Percentiles rank a stretch among this genome's conserved stretches.
Evolutionary conservation across 306 rosid genomes (phyloP).

Genomic region (Ormosia emarginata): DNA sequence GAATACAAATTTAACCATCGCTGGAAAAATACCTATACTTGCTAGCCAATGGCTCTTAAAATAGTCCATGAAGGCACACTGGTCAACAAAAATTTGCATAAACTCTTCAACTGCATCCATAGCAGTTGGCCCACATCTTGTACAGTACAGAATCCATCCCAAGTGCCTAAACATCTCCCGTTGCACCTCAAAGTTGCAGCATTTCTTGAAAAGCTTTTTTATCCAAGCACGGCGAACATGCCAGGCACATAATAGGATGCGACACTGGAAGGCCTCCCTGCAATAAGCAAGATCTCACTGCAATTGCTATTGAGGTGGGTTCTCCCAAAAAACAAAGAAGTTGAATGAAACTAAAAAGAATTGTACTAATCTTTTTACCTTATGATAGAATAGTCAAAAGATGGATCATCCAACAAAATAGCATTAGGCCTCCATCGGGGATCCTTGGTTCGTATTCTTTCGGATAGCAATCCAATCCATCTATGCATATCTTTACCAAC

Average conservation of each 20-base stretch:
- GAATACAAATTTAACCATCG: slow-evolving; percentile 7
- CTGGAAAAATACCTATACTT: slow-evolving; percentile 51
- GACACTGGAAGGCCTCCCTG: slow-evolving; percentile 79
- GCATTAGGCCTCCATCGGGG: slow-evolving; percentile 64
- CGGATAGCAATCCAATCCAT: slow-evolving; percentile 66
- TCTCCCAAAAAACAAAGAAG: background rate
- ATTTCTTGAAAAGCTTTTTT: slow-evolving; percentile 51
- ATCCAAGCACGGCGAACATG: slow-evolving; percentile 72
- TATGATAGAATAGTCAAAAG: slow-evolving; percentile 49
- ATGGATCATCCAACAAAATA: slow-evolving; percentile 69
- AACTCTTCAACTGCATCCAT: slow-evolving; percentile 68
- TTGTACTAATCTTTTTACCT: slow-evolving; percentile 42
- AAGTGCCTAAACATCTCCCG: slow-evolving; percentile 61
- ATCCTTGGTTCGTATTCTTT: slow-evolving; percentile 59
- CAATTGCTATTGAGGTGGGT: slow-evolving; percentile 5
- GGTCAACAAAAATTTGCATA: slow-evolving; percentile 80
- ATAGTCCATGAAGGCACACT: slow-evolving; percentile 62
- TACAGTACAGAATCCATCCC: slow-evolving; percentile 63
- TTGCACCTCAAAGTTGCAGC: slow-evolving; percentile 66
- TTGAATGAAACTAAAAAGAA: slow-evolving; percentile 3
- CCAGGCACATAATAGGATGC: slow-evolving; percentile 62
- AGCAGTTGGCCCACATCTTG: slow-evolving; percentile 55
- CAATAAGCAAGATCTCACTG: slow-evolving; percentile 31
- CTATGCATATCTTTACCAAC: slow-evolving; percentile 52
- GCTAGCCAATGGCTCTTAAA: slow-evolving; percentile 63